Conservation (phyloP, 441 rosid genomes). For the Pelargonium cotyledonis region DNA sequence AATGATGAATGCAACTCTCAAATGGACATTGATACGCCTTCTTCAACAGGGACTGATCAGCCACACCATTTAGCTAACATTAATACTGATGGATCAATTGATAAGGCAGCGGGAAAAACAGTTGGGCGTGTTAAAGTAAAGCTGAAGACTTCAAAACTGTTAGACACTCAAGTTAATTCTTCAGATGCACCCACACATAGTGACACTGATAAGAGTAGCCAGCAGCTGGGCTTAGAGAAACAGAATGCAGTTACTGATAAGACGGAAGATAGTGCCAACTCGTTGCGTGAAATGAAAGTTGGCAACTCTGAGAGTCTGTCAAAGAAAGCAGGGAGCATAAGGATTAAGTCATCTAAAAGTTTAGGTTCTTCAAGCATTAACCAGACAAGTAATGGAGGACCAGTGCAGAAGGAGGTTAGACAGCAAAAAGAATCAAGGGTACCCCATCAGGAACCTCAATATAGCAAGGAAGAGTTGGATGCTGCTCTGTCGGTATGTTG, state of each 20-base stretch:
- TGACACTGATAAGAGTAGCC: constrained; percentile 60
- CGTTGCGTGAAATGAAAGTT: constrained; percentile 40
- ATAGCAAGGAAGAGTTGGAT: constrained; percentile 63
- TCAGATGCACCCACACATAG: constrained; percentile 33
- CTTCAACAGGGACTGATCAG: constrained; percentile 64
- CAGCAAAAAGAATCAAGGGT: constrained; percentile 39
- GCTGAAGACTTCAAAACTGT: constrained; percentile 55
- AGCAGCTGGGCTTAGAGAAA: constrained; percentile 42
- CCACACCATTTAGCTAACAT: constrained; percentile 43
- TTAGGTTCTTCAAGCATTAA: constrained; percentile 36
- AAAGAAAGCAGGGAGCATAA: constrained; percentile 74
- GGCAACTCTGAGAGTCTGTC: constrained; percentile 38
- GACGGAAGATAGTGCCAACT: constrained; percentile 51
- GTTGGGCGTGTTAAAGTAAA: constrained; percentile 75
- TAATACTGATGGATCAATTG: constrained; percentile 50
- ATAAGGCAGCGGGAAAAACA: constrained; percentile 39
- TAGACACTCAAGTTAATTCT: constrained; percentile 35
- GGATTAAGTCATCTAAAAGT: constrained; percentile 56
- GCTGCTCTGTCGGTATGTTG: constrained; percentile 56
- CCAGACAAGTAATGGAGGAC: constrained; percentile 25
- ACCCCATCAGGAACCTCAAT: constrained; percentile 29
- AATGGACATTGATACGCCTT: constrained; percentile 67
- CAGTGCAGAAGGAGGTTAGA: constrained; percentile 30
- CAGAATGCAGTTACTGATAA: constrained; percentile 39
- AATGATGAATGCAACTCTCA: constrained; percentile 47